These are phyloP conservation scores for Lactuca sativa DNA, from an alignment of 129 eudicot genomes.

Conservation along the genomic window DNA sequence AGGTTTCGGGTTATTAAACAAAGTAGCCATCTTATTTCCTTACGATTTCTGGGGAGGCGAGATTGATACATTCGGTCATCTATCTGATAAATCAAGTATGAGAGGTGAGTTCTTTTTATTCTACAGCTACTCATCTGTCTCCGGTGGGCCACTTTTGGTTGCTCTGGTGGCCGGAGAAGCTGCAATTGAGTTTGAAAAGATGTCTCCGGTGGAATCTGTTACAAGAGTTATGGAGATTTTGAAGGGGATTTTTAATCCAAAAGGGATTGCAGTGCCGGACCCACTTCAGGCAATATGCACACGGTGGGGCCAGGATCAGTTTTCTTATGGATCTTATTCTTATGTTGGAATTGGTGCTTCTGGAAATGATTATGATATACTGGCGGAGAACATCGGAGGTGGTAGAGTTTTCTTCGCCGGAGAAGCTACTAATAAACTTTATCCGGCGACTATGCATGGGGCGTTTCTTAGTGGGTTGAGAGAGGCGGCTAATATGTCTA, in stretches of 20 bases:
- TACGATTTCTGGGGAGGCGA: constrained; percentile 99
- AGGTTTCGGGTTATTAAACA: constrained; percentile 90
- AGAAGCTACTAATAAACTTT: constrained; percentile 91
- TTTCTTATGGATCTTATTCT: constrained; percentile 82
- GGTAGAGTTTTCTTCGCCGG: constrained; percentile 94
- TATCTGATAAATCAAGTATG: constrained; percentile 73
- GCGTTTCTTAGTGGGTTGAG: constrained; percentile 99
- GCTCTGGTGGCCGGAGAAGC: constrained; percentile 97
- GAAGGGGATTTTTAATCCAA: constrained; percentile 86
- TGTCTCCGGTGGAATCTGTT: constrained; percentile 82
- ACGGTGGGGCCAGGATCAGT: constrained; percentile 97
- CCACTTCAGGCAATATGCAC: constrained; percentile 93
- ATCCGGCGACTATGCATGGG: constrained; percentile 99
- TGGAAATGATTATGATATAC: constrained; percentile 93
- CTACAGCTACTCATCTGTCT: constrained; percentile 84
- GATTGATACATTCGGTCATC: constrained; percentile 92
- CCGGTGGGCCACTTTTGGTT: constrained; percentile 97
- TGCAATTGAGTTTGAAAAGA: constrained; percentile 72
- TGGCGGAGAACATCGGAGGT: constrained; percentile 78
- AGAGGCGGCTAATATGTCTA: constrained; percentile 89
- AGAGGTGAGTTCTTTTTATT: constrained; percentile 95
- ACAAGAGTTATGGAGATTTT: constrained; percentile 66
- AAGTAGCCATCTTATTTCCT: constrained; percentile 94
- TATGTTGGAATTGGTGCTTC: constrained; percentile 94
- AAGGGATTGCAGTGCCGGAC: constrained; percentile 92